Conservation (phyloP, 1,284 basidiomycete species). For the Apiotrichum sp. region DNA sequence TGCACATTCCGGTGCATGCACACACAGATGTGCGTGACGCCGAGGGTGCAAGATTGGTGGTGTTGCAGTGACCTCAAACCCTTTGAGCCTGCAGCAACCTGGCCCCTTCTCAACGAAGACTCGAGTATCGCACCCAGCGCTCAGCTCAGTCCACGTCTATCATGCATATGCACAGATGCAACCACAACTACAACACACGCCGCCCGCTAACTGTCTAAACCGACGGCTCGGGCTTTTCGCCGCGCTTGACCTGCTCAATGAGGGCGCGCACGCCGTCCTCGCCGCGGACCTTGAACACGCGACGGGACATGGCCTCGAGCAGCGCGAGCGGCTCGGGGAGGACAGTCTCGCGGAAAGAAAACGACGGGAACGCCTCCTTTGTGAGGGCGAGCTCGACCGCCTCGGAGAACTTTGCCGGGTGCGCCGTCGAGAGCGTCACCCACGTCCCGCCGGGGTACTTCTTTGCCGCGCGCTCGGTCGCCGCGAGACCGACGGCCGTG, state of each 20-base stretch:
- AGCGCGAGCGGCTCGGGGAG: slow-evolving; percentile 75
- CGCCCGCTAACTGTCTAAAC: slow-evolving; percentile 2
- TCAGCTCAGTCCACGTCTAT: no score
- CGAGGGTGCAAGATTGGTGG: no score
- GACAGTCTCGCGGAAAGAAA: slow-evolving; percentile 74
- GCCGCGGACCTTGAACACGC: slow-evolving; percentile 68
- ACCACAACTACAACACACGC: no score
- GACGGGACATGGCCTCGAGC: slow-evolving; percentile 64
- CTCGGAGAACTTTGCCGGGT: slow-evolving; percentile 95
- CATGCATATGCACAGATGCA: no score
- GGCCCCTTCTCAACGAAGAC: no score
- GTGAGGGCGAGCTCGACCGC: slow-evolving; percentile 77
- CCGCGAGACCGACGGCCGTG: slow-evolving; percentile 87
- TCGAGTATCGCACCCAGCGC: no score
- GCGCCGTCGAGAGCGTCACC: slow-evolving; percentile 88
- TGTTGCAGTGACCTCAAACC: no score
- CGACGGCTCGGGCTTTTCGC: slow-evolving; percentile 24
- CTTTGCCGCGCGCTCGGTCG: slow-evolving; percentile 45
- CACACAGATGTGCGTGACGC: no score
- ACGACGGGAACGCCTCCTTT: slow-evolving; percentile 50
- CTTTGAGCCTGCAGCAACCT: no score
- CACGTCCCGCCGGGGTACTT: slow-evolving; percentile 56
- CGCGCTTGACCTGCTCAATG: slow-evolving; percentile 53
- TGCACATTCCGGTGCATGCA: no score
- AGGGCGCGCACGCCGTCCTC: slow-evolving; percentile 65